These are phyloP conservation scores for Ceratocystis ficicola DNA, from an alignment of 2,329 filamentous ascomycete genomes.

Conservation along the genomic window DNA sequence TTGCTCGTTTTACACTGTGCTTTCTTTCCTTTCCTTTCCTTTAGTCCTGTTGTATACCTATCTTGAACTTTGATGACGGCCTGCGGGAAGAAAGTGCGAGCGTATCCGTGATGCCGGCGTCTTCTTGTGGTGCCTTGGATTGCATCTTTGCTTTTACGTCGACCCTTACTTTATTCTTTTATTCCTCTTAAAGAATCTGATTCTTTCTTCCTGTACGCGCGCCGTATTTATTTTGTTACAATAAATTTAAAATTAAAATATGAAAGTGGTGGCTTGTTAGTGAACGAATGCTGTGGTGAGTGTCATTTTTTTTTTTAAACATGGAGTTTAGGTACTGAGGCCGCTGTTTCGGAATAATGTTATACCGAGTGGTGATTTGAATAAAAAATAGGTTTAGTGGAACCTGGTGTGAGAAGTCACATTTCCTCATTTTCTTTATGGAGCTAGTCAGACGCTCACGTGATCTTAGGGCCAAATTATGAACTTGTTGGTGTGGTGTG, in stretches of 20 bases:
- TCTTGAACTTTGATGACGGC: conserved; percentile 18
- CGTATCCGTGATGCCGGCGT: conserved; percentile 11
- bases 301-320: neutral
- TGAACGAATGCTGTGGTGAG: neutral
- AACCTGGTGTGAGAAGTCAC: too few species aligned
- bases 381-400: too few species aligned
- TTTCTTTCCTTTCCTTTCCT: conserved; percentile 5
- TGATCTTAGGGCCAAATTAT: conserved; percentile 19
- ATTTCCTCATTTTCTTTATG: too few species aligned
- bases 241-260: neutral
- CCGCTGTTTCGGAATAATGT: too few species aligned
- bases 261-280: neutral
- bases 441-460: conserved; percentile 1
- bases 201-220: neutral
- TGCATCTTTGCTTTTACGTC: conserved; percentile 10
- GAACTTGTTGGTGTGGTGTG: conserved; percentile 5
- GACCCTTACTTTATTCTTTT: conserved; percentile 23
- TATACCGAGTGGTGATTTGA: too few species aligned
- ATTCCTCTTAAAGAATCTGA: conserved; percentile 28
- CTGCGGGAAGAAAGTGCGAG: conserved; percentile 6
- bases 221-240: neutral
- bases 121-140: neutral
- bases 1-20: neutral
- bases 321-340: too few species aligned
- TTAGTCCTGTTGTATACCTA: conserved; percentile 22